phyloP scores from a whole-genome alignment of 345 rosid genomes.

The Pistacia integerrima region DNA sequence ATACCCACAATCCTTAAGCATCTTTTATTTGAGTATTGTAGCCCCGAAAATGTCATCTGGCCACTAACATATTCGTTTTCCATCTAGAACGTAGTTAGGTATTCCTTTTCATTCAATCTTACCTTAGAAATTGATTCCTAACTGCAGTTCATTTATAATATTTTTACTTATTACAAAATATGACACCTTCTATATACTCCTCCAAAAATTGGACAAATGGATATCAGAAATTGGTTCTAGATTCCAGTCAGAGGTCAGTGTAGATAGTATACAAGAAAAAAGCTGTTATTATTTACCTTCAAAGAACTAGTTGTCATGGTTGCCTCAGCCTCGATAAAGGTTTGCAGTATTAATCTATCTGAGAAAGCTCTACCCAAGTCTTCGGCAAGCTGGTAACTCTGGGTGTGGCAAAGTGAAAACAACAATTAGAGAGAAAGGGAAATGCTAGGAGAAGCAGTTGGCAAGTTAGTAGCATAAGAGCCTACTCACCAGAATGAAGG shows the following conservation, averaged over 20 bases:
- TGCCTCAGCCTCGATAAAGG: slow-evolving; percentile 59
- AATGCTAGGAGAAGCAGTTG: neutral
- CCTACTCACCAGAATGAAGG: slow-evolving; percentile 57
- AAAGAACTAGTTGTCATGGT: slow-evolving; percentile 50
- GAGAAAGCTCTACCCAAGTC: slow-evolving; percentile 91
- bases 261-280: neutral
- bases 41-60: neutral
- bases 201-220: too few relatives aligned
- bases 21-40: too few relatives aligned
- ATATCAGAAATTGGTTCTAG: too few relatives aligned
- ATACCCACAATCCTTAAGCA: too few relatives aligned
- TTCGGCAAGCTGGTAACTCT: slow-evolving; percentile 84
- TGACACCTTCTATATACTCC: too few relatives aligned
- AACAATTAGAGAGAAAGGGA: slow-evolving; percentile 9
- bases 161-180: too few relatives aligned
- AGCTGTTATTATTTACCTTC: slow-evolving; percentile 46
- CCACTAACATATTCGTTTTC: neutral
- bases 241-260: neutral
- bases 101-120: too few relatives aligned
- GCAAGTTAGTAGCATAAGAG: slow-evolving; percentile 12
- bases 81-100: neutral
- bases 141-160: neutral
- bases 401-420: slow-evolving; percentile 18
- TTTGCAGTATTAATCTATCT: slow-evolving; percentile 68
- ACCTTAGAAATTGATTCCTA: too few relatives aligned